phyloP scores from a whole-genome alignment of 2,329 filamentous ascomycete species.

The Fusarium subglutinans region DNA sequence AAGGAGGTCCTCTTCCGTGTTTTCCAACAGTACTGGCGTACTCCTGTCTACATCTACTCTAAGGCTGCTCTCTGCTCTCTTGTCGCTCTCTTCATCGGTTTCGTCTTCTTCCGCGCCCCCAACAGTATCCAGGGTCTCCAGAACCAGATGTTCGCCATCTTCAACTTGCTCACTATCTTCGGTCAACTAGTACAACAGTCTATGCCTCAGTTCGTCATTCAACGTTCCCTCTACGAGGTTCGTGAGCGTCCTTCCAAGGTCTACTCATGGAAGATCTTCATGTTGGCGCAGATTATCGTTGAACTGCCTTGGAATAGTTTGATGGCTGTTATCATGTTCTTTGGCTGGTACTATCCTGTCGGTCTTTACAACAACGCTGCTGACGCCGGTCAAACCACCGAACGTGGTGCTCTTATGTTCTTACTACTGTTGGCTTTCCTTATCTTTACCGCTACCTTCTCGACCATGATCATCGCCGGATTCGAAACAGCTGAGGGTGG shows the following conservation, averaged over 20 bases:
- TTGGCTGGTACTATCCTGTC: slow-evolving; percentile 88
- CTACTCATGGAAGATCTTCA: slow-evolving; percentile 87
- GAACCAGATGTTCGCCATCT: slow-evolving; percentile 87
- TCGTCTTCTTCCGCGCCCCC: slow-evolving; percentile 78
- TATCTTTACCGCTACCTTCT: slow-evolving; percentile 83
- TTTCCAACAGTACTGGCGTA: slow-evolving; percentile 93
- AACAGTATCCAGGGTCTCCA: slow-evolving; percentile 81
- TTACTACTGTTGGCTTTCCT: slow-evolving; percentile 79
- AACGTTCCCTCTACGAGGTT: slow-evolving; percentile 84
- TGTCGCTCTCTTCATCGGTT: slow-evolving; percentile 79
- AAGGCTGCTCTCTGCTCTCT: slow-evolving; percentile 75
- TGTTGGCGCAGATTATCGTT: slow-evolving; percentile 83
- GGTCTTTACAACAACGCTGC: slow-evolving; percentile 77
- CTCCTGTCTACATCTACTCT: slow-evolving; percentile 87
- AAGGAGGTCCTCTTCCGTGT: slow-evolving; percentile 75
- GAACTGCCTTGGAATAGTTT: slow-evolving; percentile 87
- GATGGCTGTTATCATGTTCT: slow-evolving; percentile 79
- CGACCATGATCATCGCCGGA: slow-evolving; percentile 77
- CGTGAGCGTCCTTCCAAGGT: slow-evolving; percentile 86
- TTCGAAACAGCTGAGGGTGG: slow-evolving; percentile 72
- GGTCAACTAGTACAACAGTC: slow-evolving; percentile 81
- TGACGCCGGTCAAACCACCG: slow-evolving; percentile 66
- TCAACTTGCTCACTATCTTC: slow-evolving; percentile 85
- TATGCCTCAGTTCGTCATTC: slow-evolving; percentile 87
- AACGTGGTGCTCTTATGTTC: slow-evolving; percentile 83